Evolutionary conservation across 2,329 filamentous ascomycete species (phyloP), one percentile per base, ranked within the genome.

Genomic region (Knufia petricola): DNA sequence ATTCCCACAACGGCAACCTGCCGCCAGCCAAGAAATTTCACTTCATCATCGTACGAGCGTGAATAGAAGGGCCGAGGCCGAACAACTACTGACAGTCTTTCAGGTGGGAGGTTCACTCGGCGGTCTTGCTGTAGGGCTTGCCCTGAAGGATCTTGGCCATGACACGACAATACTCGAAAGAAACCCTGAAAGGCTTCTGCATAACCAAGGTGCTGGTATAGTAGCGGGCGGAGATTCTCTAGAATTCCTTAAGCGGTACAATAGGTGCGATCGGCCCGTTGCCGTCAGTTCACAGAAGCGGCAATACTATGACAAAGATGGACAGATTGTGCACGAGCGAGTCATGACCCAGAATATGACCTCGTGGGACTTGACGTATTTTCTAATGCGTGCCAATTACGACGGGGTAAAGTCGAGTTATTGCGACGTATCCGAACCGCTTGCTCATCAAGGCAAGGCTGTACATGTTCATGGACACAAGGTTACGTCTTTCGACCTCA

Each of bases 201-300:
- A 72, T 51, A 66, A 72, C 50, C 70, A 73, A 59, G 70, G 71
- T 6, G 71, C 71, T 3, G 71, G 71, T 2, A 69, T 74, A 19
- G 69, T 73, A 0, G 70, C 70, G 0, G 69, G 70, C 0, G 66
- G 66, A 7, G 66, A 72, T 40, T 65, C 65, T 0, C 65, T 69
- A 19, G 61, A 61, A 4, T 70, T 71, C 52, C 67, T 73, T 56
- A 52, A 64, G 39, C 54, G 61, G 10, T 70, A 72, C 52, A 68
- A 71, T 47, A 50, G 52, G 4, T 55, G 46, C 17, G 62, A 62
- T 23, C 63, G 63, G 47, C 60, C 66, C 3, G n/a, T 46, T 15
- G 31, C 28, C 3, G 31, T 46, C 4, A 20, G 7, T 15, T 20
- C n/a, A 3, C 43, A 46, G 32, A 20, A 24, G 15, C 42, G 51